Evolutionary conservation across 768 basidiomycete species (phyloP).

Genomic region (Gelatoporia subvermispora): DNA sequence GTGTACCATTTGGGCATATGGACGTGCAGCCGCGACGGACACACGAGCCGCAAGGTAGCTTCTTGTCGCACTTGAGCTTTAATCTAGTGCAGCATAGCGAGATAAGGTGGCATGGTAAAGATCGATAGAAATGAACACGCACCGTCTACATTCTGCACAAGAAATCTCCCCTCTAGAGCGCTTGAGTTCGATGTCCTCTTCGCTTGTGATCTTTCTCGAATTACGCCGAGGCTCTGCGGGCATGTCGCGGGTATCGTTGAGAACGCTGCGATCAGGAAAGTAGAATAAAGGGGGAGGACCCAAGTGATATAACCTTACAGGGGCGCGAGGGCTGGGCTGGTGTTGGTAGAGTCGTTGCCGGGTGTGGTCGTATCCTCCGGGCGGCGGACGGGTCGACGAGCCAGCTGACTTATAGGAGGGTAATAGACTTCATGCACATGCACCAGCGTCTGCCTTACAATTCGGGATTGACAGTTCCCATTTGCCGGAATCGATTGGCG

Average conservation of each 20-base stretch:
- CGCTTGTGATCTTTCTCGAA: constrained; percentile 17
- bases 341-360: too few species aligned
- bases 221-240: constrained; percentile 18
- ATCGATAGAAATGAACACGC: constrained; percentile 10
- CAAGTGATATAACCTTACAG: too few species aligned
- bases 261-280: neutral
- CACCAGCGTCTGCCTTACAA: too few species aligned
- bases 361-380: too few species aligned
- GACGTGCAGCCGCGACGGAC: constrained; percentile 56
- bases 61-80: constrained; percentile 83
- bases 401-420: too few species aligned
- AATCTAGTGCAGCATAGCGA: constrained; percentile 33
- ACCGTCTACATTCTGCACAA: constrained; percentile 74
- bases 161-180: constrained; percentile 72
- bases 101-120: neutral
- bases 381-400: too few species aligned
- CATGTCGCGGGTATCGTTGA: constrained; percentile 9
- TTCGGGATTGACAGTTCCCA: too few species aligned
- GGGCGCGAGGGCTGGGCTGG: too few species aligned
- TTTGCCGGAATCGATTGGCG: too few species aligned
- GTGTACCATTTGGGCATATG: constrained; percentile 54
- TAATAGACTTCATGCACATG: too few species aligned
- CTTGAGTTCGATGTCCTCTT: constrained; percentile 62
- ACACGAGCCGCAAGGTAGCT: constrained; percentile 75
- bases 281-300: too few species aligned